phyloP scores from a whole-genome alignment of 306 rosid genomes.

The Comarum palustre region DNA sequence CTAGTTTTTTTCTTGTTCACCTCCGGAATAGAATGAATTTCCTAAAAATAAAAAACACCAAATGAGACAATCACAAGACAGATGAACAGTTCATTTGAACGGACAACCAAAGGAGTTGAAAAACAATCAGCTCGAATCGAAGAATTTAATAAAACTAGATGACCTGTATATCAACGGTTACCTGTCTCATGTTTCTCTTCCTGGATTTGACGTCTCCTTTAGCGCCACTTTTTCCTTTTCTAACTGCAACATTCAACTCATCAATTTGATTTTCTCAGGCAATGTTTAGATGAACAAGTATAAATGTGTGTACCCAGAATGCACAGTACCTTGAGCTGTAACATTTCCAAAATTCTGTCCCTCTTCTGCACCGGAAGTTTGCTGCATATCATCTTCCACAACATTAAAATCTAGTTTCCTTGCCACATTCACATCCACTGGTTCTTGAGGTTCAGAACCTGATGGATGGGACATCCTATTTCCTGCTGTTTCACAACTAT shows the following conservation, averaged over 20 bases:
- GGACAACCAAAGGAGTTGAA: background rate
- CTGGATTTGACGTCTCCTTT: constrained; percentile 10
- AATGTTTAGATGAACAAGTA: background rate
- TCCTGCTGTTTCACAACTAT: constrained; percentile 4
- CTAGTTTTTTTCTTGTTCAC: background rate
- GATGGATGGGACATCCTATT: background rate
- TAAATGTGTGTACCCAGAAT: background rate
- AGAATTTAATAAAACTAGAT: constrained; percentile 21
- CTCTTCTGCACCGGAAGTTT: background rate
- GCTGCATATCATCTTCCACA: constrained; percentile 14
- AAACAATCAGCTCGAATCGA: background rate
- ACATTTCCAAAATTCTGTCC: background rate
- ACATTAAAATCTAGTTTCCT: constrained; percentile 8
- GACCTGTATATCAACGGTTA: constrained; percentile 20
- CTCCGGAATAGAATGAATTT: constrained; percentile 5
- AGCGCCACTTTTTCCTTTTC: constrained; percentile 16
- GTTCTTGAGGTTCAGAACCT: constrained; percentile 13
- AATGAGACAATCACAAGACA: background rate
- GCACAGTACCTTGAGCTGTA: constrained; percentile 13
- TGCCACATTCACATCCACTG: background rate
- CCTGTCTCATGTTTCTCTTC: constrained; percentile 24
- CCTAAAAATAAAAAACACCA: constrained; percentile 23
- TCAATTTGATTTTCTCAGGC: background rate
- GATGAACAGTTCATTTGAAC: background rate
- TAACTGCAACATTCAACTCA: background rate